Evolutionary conservation across 2,329 filamentous ascomycete species (phyloP).

Genomic region (Scortechinia acanthostroma): DNA sequence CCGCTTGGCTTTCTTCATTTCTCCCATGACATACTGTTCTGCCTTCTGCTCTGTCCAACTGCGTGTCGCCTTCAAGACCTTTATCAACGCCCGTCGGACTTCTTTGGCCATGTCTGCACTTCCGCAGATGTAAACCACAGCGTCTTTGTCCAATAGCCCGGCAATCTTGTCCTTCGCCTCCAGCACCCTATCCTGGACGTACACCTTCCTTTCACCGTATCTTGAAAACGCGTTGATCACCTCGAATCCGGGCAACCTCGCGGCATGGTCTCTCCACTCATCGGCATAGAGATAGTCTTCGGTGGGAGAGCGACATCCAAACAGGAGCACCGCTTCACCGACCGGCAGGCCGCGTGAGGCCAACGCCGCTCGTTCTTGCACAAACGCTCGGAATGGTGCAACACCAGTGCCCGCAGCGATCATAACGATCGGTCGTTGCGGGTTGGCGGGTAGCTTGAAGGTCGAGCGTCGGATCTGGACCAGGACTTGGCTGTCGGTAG

Average conservation of each 20-base stretch:
- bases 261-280: slow-evolving; percentile 16
- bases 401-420: slow-evolving; percentile 40
- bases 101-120: slow-evolving; percentile 21
- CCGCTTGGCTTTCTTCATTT: no score
- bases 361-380: slow-evolving; percentile 27
- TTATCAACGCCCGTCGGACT: slow-evolving; percentile 21
- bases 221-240: no score
- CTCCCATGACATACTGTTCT: no score
- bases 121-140: slow-evolving; percentile 27
- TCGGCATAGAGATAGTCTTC: slow-evolving; percentile 25
- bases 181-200: no score
- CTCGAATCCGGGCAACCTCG: no score
- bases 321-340: slow-evolving; percentile 28
- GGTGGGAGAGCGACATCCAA: slow-evolving; percentile 24
- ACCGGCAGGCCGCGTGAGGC: slow-evolving; percentile 20
- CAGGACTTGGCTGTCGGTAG: no score
- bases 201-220: no score
- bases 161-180: no score
- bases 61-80: no score
- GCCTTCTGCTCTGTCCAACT: no score
- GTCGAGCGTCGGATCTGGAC: slow-evolving; percentile 29
- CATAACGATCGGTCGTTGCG: slow-evolving; percentile 39
- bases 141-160: slow-evolving; percentile 22
- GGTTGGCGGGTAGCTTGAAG: slow-evolving; percentile 33
- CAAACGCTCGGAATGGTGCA: slow-evolving; percentile 32